A percentile compares a stretch with the other conserved stretches of the same genome.
Evolutionary conservation across 2,329 filamentous ascomycete species (phyloP).

Genomic region (Ambrosiella cleistominuta): DNA sequence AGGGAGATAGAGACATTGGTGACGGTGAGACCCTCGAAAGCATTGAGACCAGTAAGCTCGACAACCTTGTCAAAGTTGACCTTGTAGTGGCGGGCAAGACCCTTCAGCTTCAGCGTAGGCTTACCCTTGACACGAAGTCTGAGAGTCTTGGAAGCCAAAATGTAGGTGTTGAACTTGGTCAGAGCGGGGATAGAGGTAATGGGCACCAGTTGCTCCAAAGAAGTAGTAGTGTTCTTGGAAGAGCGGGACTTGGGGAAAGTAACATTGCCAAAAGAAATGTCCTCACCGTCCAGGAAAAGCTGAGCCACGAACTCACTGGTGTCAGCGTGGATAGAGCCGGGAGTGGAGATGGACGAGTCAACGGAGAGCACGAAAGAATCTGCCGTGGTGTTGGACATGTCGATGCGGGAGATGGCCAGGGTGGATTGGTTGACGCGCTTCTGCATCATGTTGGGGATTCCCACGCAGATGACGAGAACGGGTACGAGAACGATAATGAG

Average conservation of each 20-base stretch:
- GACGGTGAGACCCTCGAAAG: slow-evolving; percentile 30
- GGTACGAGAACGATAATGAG: slow-evolving; percentile 36
- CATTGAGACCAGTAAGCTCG: slow-evolving; percentile 33
- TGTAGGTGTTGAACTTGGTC: slow-evolving; percentile 35
- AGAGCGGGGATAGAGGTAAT: slow-evolving; percentile 32
- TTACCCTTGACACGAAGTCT: slow-evolving; percentile 33
- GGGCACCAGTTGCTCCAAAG: slow-evolving; percentile 30
- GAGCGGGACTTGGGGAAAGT: slow-evolving; percentile 34
- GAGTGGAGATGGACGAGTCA: slow-evolving; percentile 36
- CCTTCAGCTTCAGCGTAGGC: slow-evolving; percentile 32
- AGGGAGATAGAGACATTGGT: slow-evolving; percentile 31
- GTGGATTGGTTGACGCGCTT: slow-evolving; percentile 34
- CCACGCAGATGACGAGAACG: slow-evolving; percentile 38
- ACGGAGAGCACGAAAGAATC: slow-evolving; percentile 33
- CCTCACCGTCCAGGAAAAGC: slow-evolving; percentile 35
- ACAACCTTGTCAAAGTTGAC: slow-evolving; percentile 41
- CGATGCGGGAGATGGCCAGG: slow-evolving; percentile 34
- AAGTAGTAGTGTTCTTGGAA: slow-evolving; percentile 31
- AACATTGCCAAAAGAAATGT: slow-evolving; percentile 32
- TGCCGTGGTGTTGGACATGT: slow-evolving; percentile 28
- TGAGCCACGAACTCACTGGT: slow-evolving; percentile 33
- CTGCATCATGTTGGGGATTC: slow-evolving; percentile 39
- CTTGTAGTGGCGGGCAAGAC: slow-evolving; percentile 29
- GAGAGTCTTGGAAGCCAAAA: slow-evolving; percentile 33
- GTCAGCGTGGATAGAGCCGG: slow-evolving; percentile 33